A percentile compares a stretch with the other conserved stretches of the same genome.
Evolutionary conservation across 192 early-diverging fungal genomes (phyloP).

Genomic region (Piromyces finnis): DNA sequence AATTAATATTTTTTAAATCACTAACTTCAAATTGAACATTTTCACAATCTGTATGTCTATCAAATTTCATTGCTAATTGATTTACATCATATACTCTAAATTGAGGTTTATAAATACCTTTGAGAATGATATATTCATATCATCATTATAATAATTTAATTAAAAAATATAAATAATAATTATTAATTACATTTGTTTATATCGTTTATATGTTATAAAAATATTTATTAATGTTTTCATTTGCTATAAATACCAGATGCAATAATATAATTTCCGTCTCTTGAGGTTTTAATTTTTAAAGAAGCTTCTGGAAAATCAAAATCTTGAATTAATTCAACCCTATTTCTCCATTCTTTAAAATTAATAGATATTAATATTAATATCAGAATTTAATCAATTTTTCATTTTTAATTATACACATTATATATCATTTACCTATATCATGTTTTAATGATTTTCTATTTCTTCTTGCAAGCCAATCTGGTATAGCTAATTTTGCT

Average conservation of each 20-base stretch:
- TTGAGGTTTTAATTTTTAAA: slow-evolving; percentile 58
- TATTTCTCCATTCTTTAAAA: slow-evolving; percentile 57
- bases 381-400: too few species aligned
- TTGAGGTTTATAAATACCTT: slow-evolving; percentile 90
- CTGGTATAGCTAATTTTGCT: slow-evolving; percentile 54
- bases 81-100: slow-evolving; percentile 84
- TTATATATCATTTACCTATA: too few species aligned
- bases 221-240: too few species aligned
- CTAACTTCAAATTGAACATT: slow-evolving; percentile 61
- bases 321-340: slow-evolving; percentile 93
- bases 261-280: slow-evolving; percentile 72
- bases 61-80: slow-evolving; percentile 95
- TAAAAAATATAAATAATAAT: too few species aligned
- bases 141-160: too few species aligned
- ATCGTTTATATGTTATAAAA: too few species aligned
- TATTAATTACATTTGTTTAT: too few species aligned
- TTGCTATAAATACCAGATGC: slow-evolving; percentile 74
- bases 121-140: too few species aligned
- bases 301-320: slow-evolving; percentile 96
- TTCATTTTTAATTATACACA: too few species aligned
- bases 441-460: slow-evolving; percentile 77
- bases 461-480: slow-evolving; percentile 82
- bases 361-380: neutral
- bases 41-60: slow-evolving; percentile 84
- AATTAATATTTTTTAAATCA: neutral